These are phyloP conservation scores for Circinella minor DNA, from an alignment of 371 early-diverging fungal species.

Conservation along the genomic window DNA sequence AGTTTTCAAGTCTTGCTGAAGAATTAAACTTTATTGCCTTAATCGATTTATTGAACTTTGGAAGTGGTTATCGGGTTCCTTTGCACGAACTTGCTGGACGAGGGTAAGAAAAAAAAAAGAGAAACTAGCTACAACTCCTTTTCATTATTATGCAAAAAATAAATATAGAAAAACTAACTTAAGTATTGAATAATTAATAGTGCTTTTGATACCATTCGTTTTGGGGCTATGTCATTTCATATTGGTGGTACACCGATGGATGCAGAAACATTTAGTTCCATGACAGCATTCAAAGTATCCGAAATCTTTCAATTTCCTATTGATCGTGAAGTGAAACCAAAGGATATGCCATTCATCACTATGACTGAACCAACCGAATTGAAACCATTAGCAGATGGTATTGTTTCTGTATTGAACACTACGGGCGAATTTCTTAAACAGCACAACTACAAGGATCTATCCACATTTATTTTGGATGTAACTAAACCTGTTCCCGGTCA, in stretches of 20 bases:
- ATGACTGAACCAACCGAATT: slow-evolving; percentile 68
- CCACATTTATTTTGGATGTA: slow-evolving; percentile 71
- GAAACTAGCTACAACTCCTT: too few relatives aligned
- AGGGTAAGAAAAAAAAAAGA: slow-evolving; percentile 45
- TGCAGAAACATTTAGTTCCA: slow-evolving; percentile 46
- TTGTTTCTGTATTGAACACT: slow-evolving; percentile 69
- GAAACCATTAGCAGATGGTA: slow-evolving; percentile 67
- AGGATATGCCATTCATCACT: slow-evolving; percentile 67
- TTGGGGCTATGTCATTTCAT: slow-evolving; percentile 86
- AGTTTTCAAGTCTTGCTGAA: slow-evolving; percentile 69
- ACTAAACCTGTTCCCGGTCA: slow-evolving; percentile 43
- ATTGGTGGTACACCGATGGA: slow-evolving; percentile 60
- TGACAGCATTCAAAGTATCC: slow-evolving; percentile 56
- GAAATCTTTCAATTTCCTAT: slow-evolving; percentile 67
- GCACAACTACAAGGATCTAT: slow-evolving; percentile 64
- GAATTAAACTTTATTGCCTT: slow-evolving; percentile 78
- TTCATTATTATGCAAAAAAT: background rate
- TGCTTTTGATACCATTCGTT: slow-evolving; percentile 78
- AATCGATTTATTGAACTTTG: slow-evolving; percentile 74
- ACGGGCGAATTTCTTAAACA: slow-evolving; percentile 66
- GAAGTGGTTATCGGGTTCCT: slow-evolving; percentile 70
- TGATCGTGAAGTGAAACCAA: slow-evolving; percentile 59
- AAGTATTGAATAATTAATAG: slow-evolving; percentile 16
- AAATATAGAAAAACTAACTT: background rate
- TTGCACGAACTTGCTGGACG: slow-evolving; percentile 66